phyloP scores from a whole-genome alignment of 768 basidiomycete genomes.

The Pholiota microspora region DNA sequence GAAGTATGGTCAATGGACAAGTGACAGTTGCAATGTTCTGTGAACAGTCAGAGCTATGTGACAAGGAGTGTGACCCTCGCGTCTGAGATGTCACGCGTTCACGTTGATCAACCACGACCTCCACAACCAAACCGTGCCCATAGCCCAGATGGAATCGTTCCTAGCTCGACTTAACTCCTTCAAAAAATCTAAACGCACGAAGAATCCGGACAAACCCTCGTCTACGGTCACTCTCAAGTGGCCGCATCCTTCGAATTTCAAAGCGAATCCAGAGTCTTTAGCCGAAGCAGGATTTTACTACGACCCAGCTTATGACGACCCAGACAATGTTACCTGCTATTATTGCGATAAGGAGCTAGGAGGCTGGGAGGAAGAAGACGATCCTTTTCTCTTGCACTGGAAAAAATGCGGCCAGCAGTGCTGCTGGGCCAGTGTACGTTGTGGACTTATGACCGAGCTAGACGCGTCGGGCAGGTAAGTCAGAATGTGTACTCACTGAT shows the following conservation, averaged over 20 bases:
- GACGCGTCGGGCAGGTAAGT: slow-evolving; percentile 57
- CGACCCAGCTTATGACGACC: slow-evolving; percentile 61
- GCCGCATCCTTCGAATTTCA: slow-evolving; percentile 67
- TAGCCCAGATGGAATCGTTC: slow-evolving; percentile 46
- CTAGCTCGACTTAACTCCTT: slow-evolving; percentile 69
- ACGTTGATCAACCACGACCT: slow-evolving; percentile 9
- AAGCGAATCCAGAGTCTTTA: slow-evolving; percentile 70
- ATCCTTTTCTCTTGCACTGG: slow-evolving; percentile 84
- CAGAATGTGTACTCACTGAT: not conserved
- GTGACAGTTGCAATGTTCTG: too few species aligned
- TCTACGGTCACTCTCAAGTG: slow-evolving; percentile 59
- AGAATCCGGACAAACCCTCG: slow-evolving; percentile 48
- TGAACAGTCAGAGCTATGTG: slow-evolving; percentile 2
- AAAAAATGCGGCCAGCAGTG: slow-evolving; percentile 63
- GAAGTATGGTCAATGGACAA: too few species aligned
- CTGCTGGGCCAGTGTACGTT: slow-evolving; percentile 80
- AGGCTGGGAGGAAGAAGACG: slow-evolving; percentile 84
- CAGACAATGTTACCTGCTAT: slow-evolving; percentile 81
- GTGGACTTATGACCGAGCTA: slow-evolving; percentile 60
- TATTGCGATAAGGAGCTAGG: slow-evolving; percentile 78
- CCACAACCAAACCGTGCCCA: not conserved
- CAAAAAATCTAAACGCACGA: slow-evolving; percentile 57
- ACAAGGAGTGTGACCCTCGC: slow-evolving; percentile 36
- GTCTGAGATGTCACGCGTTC: slow-evolving; percentile 20
- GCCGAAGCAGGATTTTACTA: slow-evolving; percentile 92